Conservation (phyloP, 306 rosid species). For the Cercis canadensis region DNA sequence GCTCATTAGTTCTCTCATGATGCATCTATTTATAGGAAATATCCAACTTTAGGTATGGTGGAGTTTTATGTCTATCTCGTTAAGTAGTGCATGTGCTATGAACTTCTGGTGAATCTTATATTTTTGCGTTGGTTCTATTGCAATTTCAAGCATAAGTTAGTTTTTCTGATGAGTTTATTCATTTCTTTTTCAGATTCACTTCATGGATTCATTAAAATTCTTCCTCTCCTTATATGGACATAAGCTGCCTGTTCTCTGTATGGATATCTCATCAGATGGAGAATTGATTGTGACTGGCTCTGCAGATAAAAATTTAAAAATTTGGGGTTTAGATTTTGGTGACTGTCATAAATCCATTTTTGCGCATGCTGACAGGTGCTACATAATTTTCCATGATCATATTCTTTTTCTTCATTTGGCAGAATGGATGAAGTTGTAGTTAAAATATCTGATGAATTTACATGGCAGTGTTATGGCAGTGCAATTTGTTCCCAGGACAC, state of each 20-base stretch:
- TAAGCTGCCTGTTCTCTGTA: conserved; percentile 90
- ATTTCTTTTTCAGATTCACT: conserved; percentile 69
- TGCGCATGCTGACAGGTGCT: conserved; percentile 91
- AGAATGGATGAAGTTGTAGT: conserved; percentile 15
- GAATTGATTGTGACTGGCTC: conserved; percentile 93
- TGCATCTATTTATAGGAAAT: conserved; percentile 1
- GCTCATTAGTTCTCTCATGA: neutral
- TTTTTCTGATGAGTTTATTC: conserved; percentile 34
- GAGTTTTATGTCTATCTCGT: conserved; percentile 3
- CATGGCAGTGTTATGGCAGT: conserved; percentile 83
- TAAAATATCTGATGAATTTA: conserved; percentile 40
- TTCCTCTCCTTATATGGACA: conserved; percentile 92
- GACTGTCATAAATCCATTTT: conserved; percentile 92
- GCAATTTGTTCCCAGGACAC: conserved; percentile 81
- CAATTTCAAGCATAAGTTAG: neutral
- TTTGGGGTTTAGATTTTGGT: conserved; percentile 99
- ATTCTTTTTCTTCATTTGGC: conserved; percentile 7
- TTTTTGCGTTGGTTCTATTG: conserved; percentile 21
- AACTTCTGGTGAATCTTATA: conserved; percentile 1
- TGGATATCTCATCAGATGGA: conserved; percentile 97
- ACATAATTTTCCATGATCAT: neutral
- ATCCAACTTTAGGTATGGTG: conserved; percentile 8
- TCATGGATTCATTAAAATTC: conserved; percentile 72
- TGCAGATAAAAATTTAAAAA: conserved; percentile 91
- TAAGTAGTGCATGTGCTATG: conserved; percentile 12